phyloP scores from a whole-genome alignment of 1,284 basidiomycete species.

The Malassezia sp. region DNA sequence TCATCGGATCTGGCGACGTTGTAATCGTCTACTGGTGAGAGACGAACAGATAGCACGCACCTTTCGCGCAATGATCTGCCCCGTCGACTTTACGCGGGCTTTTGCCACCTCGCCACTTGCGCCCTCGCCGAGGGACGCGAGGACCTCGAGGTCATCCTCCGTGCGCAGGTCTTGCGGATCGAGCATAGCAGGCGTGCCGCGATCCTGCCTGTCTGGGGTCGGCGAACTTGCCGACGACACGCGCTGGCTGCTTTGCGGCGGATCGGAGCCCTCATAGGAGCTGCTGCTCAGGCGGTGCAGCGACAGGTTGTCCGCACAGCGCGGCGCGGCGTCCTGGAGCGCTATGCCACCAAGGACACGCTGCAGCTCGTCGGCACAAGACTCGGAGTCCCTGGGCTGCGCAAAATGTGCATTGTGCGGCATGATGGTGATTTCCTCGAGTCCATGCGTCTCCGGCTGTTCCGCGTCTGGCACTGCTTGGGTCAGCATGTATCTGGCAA shows the following conservation, averaged over 20 bases:
- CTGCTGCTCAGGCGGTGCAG: too few relatives aligned
- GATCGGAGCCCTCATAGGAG: too few relatives aligned
- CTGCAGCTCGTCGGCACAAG: slow-evolving; percentile 10
- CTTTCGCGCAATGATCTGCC: slow-evolving; percentile 79
- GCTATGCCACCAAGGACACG: too few relatives aligned
- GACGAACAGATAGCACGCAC: slow-evolving; percentile 42
- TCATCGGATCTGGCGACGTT: slow-evolving; percentile 77
- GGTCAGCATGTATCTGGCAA: not conserved
- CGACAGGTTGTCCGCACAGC: too few relatives aligned
- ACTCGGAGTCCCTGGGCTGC: not conserved
- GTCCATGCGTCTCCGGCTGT: not conserved
- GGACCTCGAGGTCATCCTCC: slow-evolving; percentile 57
- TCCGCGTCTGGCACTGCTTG: not conserved
- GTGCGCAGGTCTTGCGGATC: not conserved
- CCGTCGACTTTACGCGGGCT: slow-evolving; percentile 66
- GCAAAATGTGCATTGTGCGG: not conserved
- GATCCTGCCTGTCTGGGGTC: too few relatives aligned
- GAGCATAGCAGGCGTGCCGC: too few relatives aligned
- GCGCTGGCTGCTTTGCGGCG: too few relatives aligned
- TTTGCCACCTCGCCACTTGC: slow-evolving; percentile 90
- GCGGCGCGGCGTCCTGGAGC: too few relatives aligned
- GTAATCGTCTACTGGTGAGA: slow-evolving; percentile 66
- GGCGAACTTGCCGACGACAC: too few relatives aligned
- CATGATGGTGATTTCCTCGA: slow-evolving; percentile 13
- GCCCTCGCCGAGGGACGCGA: slow-evolving; percentile 76